Base-by-base conservation (phyloP, 352 stramenopile genomes). In the Pilasporangium apinafurcum region DNA sequence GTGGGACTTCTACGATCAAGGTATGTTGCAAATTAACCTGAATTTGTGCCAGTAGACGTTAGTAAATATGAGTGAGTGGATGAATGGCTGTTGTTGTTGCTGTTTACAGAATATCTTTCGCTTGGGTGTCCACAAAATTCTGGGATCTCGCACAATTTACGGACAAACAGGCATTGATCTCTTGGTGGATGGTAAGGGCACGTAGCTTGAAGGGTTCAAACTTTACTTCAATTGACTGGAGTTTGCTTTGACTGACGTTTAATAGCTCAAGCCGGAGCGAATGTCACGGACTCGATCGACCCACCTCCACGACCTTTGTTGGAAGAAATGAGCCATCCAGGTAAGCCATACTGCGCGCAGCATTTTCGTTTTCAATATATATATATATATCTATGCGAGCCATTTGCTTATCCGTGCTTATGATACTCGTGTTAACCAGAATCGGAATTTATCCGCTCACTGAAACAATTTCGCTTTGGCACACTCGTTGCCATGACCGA, bases 401-500 rank as follows among this genome's bases (percentile, higher is more conserved):
- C n/a, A n/a, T n/a, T n/a, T n/a, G n/a, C n/a, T n/a, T n/a, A n/a
- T n/a, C n/a, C n/a, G n/a, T n/a, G 0, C 18, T 4, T 33, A 14
- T 38, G 33, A 45, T 28, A 20, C 26, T 51, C n/a, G 18, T 28
- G 26, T 8, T 29, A 6, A 41, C 7, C 41, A 70, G 65, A 81
- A 14, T 80, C 59, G 3, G 57, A 59, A 21, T 89, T 77, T 50
- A 33, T 85, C 4, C 48, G 47, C 5, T 72, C 73, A n/a, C 54
- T 89, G 9, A 68, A 65, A 16, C 56, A 53, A 20, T 89, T 89
- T 29, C 56, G 51, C 12, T 44, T 73, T 41, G 76, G 77, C 32
- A 89, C 77, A 12, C 51, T 89, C 22, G 56, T 91, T 16, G 79
- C 79, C 13, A 83, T 91, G 65, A 80, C 77, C 9, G 75, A 91